Evolutionary conservation across 1,139 yeast genomes (phyloP).

Genomic region (Yamadazyma atmosphaerica): DNA sequence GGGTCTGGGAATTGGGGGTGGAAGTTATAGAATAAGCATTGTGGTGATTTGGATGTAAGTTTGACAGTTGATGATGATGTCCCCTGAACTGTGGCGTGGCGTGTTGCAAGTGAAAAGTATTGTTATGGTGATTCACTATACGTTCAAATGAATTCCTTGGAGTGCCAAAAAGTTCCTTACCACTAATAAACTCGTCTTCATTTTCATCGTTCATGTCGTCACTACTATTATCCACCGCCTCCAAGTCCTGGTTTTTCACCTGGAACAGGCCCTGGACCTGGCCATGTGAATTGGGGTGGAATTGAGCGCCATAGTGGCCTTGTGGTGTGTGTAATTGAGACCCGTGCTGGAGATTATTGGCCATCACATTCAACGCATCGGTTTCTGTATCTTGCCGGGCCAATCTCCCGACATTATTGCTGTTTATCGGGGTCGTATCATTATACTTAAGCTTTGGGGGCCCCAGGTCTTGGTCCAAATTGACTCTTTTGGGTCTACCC

Average conservation of each 20-base stretch:
- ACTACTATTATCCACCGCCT: constrained; percentile 28
- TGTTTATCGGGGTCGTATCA: constrained; percentile 35
- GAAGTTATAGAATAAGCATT: constrained; percentile 1
- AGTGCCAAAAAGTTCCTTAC: constrained; percentile 46
- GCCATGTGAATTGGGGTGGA: background rate
- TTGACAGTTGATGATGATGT: background rate
- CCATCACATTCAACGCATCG: constrained; percentile 39
- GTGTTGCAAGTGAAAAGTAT: constrained; percentile 2
- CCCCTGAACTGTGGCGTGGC: background rate
- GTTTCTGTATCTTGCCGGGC: constrained; percentile 46
- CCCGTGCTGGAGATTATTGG: constrained; percentile 28
- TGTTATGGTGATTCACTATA: constrained; percentile 19
- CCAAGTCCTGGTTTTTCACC: constrained; percentile 41
- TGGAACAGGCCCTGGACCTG: constrained; percentile 6
- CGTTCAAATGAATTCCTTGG: constrained; percentile 43
- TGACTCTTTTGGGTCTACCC: constrained; percentile 49
- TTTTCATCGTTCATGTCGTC: constrained; percentile 19
- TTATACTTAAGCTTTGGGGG: constrained; percentile 30
- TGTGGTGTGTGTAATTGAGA: background rate
- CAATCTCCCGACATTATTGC: too few species aligned
- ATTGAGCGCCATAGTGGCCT: background rate
- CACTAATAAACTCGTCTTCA: constrained; percentile 38
- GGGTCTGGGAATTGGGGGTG: background rate
- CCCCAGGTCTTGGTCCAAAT: constrained; percentile 21
- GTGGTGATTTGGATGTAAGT: constrained; percentile 4